Conservation (phyloP, 352 stramenopile genomes). For the Phytophthora megakarya region DNA sequence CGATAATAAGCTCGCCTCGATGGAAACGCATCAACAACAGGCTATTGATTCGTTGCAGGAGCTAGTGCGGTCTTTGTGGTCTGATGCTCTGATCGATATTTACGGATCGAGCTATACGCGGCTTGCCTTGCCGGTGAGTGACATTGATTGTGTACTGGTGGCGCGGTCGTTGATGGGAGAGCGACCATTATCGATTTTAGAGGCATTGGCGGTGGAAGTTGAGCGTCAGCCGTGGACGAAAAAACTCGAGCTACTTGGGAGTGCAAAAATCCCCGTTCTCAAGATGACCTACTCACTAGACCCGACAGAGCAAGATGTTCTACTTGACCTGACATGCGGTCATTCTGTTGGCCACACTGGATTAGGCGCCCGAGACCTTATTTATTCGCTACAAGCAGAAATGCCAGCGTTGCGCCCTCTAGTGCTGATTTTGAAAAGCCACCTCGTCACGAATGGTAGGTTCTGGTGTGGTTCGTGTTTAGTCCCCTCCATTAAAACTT, state of each 20-base stretch:
- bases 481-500: constrained; percentile 18
- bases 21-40: constrained; percentile 53
- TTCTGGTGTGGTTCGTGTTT: background rate
- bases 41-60: constrained; percentile 54
- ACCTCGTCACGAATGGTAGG: constrained; percentile 65
- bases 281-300: constrained; percentile 84
- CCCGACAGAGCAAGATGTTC: constrained; percentile 49
- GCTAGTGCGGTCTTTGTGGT: constrained; percentile 72
- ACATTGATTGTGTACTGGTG: constrained; percentile 96
- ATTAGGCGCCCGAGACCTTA: constrained; percentile 90
- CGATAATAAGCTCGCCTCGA: constrained; percentile 44
- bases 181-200: constrained; percentile 87
- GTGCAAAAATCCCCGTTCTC: constrained; percentile 96
- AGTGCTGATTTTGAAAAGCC: constrained; percentile 94
- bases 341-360: constrained; percentile 95
- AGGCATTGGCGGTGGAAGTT: constrained; percentile 86
- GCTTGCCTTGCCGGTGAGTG: constrained; percentile 94
- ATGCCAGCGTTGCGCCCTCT: constrained; percentile 94
- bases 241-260: constrained; percentile 93
- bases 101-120: constrained; percentile 97
- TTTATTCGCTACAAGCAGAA: constrained; percentile 89
- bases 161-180: constrained; percentile 79
- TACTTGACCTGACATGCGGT: constrained; percentile 95
- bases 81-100: constrained; percentile 91
- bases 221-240: constrained; percentile 76